phyloP scores from a whole-genome alignment of 2,329 filamentous ascomycete species.

The Aspergillus niger region DNA sequence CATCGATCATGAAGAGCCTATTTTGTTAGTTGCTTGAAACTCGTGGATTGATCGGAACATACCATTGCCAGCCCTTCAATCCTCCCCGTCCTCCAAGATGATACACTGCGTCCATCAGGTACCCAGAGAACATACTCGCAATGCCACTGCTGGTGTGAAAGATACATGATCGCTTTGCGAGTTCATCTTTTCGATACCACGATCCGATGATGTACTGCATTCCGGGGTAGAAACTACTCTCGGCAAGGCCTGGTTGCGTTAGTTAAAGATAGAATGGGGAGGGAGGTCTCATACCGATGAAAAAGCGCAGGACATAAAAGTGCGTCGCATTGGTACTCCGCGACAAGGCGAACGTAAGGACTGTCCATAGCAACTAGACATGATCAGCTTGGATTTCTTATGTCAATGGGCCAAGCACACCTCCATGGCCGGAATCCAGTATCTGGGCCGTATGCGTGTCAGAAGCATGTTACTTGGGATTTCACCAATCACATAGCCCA shows the following conservation, averaged over 20 bases:
- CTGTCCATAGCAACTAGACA: conserved; percentile 48
- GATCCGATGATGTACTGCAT: conserved; percentile 56
- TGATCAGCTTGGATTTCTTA: not conserved
- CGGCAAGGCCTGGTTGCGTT: conserved; percentile 42
- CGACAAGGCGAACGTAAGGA: conserved; percentile 51
- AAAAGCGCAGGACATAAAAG: conserved; percentile 52
- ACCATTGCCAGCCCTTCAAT: conserved; percentile 57
- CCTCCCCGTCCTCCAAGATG: conserved; percentile 51
- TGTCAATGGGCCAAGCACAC: conserved; percentile 22
- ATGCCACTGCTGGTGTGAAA: conserved; percentile 54
- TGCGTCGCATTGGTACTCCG: conserved; percentile 45
- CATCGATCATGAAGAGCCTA: conserved; percentile 57
- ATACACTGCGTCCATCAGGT: conserved; percentile 58
- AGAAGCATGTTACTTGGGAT: conserved; percentile 56
- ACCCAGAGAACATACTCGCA: conserved; percentile 51
- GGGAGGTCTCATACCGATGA: conserved; percentile 41
- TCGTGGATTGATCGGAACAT: not conserved
- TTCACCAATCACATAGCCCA: conserved; percentile 61
- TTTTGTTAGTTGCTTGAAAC: not conserved
- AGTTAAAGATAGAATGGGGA: not conserved
- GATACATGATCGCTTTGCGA: conserved; percentile 56
- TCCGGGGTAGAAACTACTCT: conserved; percentile 55
- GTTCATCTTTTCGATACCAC: conserved; percentile 55
- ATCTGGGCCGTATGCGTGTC: conserved; percentile 50
- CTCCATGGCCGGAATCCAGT: conserved; percentile 54